Evolutionary conservation across 495 filamentous ascomycete species (phyloP), one percentile per base, ranked within the genome.

Genomic region (Aspergillus carlsbadensis): DNA sequence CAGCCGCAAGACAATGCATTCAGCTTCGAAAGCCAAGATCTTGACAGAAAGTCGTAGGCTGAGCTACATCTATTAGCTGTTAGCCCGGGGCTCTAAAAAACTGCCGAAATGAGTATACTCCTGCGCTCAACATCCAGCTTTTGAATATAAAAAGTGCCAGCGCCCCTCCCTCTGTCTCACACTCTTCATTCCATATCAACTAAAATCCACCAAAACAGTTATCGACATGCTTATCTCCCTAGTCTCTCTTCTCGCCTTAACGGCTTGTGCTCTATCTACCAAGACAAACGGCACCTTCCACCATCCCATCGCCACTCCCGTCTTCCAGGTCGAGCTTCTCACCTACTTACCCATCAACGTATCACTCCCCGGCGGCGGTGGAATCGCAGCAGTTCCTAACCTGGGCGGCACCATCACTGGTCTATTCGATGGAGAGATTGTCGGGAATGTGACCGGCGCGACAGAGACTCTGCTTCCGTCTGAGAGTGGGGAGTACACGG

Each of bases 291-390:
- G 46, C 31, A 50, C 33, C n/a, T 50, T 50, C 17, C 46, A 14
- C 31, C 31, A 2, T 37, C 46, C 46, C 31, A 34, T 50, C 33
- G 46, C 46, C 17, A 50, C 22, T 36, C 46, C 46, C 6, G 46
- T 37, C 46, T 50, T 50, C 33, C 46, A 50, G 11, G 46, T 50
- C 46, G n/a, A 50, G 22, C 46, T 50, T 37, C 31, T 36, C 10
- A 37, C 29, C 31, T 11, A 18, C 5, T 14, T 50, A 11, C 46
- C 46, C 6, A 22, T 13, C 17, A 50, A 50, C 31, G 33, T 50
- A 13, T 18, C 46, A 1, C 36, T 21, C 0, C 46, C 46, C 21
- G 20, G 29, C 0, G 46, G 46, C 2, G 18, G 18, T 10, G 7
- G 8, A 21, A 36, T 50, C 18, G 46, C 46, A 2, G 46, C 46